Percentiles rank a stretch among this genome's conserved stretches.
Evolutionary conservation across 306 rosid genomes (phyloP).

Genomic region (Corylus heterophylla): DNA sequence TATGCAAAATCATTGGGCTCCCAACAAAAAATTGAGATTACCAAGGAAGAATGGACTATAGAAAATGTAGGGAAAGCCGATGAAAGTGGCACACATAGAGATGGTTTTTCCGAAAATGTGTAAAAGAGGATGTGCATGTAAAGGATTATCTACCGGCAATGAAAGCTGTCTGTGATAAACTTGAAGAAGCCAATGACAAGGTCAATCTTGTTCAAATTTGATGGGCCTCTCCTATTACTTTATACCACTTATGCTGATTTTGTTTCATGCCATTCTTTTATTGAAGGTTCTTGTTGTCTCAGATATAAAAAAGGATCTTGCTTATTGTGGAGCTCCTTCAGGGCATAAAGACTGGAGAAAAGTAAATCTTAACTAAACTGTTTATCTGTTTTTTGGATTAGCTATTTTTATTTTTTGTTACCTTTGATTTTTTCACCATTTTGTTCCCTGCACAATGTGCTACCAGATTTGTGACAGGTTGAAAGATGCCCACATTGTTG

Average conservation of each 20-base stretch:
- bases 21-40: conserved; percentile 68
- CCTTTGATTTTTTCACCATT: conserved; percentile 9
- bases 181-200: conserved; percentile 81
- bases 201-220: conserved; percentile 36
- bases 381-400: conserved; percentile 12
- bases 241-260: conserved; percentile 25
- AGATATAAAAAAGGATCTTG: conserved; percentile 80
- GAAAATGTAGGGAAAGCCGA: conserved; percentile 27
- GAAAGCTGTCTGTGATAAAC: conserved; percentile 66
- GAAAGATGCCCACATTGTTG: conserved; percentile 57
- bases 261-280: conserved; percentile 23
- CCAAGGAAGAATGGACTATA: conserved; percentile 38
- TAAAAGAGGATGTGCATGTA: conserved; percentile 56
- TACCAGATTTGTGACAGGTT: conserved; percentile 59
- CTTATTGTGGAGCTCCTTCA: conserved; percentile 56
- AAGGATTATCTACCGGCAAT: conserved; percentile 74
- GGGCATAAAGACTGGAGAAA: conserved; percentile 77
- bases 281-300: conserved; percentile 81
- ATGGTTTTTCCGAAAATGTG: conserved; percentile 23
- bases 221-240: background rate
- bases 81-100: conserved; percentile 26
- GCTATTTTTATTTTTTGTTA: background rate
- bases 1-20: conserved; percentile 66
- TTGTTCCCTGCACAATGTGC: conserved; percentile 21
- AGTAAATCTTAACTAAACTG: conserved; percentile 36